Evolutionary conservation across 2,329 filamentous ascomycete genomes (phyloP).

Genomic region (Uncinocarpus reesii): DNA sequence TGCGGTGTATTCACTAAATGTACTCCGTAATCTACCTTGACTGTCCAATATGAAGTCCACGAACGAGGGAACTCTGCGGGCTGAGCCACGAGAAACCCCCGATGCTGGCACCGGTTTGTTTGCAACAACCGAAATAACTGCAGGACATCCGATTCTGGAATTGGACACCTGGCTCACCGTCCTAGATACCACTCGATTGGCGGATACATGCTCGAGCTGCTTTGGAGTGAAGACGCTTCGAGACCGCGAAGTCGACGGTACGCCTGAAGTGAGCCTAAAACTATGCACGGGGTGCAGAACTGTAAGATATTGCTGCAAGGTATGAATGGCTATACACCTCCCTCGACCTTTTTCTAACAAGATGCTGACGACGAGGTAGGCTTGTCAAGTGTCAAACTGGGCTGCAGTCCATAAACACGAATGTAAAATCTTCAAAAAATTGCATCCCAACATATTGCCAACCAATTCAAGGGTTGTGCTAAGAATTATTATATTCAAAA

Average conservation of each 20-base stretch:
- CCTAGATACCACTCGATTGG: conserved; percentile 43
- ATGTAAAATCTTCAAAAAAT: conserved; percentile 43
- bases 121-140: conserved; percentile 38
- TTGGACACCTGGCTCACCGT: conserved; percentile 41
- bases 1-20: too few relatives aligned
- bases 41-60: conserved; percentile 1
- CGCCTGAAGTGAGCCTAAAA: conserved; percentile 32
- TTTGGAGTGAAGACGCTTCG: conserved; percentile 33
- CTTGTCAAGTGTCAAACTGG: conserved; percentile 52
- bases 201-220: conserved; percentile 50
- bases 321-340: conserved; percentile 27
- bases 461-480: conserved; percentile 47
- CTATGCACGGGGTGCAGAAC: conserved; percentile 49
- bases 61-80: neutral
- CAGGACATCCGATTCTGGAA: conserved; percentile 42
- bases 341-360: neutral
- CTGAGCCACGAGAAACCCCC: conserved; percentile 8
- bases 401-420: conserved; percentile 49
- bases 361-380: conserved; percentile 27
- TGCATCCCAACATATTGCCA: conserved; percentile 42
- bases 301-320: conserved; percentile 52
- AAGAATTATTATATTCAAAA: conserved; percentile 41
- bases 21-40: too few relatives aligned
- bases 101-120: conserved; percentile 46
- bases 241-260: conserved; percentile 18